Base-by-base conservation (phyloP, 768 basidiomycete species). In the Rhodocollybia butyracea region DNA sequence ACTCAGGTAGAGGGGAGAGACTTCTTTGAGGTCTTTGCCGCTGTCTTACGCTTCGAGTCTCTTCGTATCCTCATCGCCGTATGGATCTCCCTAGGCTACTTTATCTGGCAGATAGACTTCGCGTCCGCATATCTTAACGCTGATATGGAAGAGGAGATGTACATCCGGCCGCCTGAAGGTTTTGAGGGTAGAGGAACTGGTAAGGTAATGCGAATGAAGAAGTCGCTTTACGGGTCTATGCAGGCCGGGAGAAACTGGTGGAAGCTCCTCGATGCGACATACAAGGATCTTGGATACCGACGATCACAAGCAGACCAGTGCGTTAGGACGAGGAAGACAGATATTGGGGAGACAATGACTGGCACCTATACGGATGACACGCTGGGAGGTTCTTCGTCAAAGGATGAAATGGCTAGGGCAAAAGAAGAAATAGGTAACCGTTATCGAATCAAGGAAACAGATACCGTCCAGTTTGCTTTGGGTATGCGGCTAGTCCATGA, bases 1-100 rank as follows among this genome's bases (percentile, higher is more conserved):
- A 54, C 59, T 0, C 76, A 77, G 47, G 31, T 61, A 0, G 62
- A 63, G 2, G 71, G 73, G 0, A 56, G 68, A 32, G 69, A 75
- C 31, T 76, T 64, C 40, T 60, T 59, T 12, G 63, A 71, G 15
- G 73, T 64, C 0, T 73, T 63, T 34, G n/a, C 66, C 0, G 66
- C 63, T 0, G 61, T 66, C 0, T 59, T 70, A 0, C 19, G 42
- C 6, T 55, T 67, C 0, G 43, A 66, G 10, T 60, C 62, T 0
- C 57, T 72, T 4, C 13, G 60, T 0, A 29, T 59, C 0, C 51
- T 69, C 5, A 13, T 70, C 3, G 65, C 65, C 15, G 17, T 53
- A 1, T 53, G 51, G 51, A 39, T 53, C 3, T 17, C 38, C 1
- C 38, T 53, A 2, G 51, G 51, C 17, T 53, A 26, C 38, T 21